A percentile compares a stretch with the other conserved stretches of the same genome.
These are phyloP conservation scores for Candida odintsovae DNA, from an alignment of 805 yeast genomes.

Conservation along the genomic window DNA sequence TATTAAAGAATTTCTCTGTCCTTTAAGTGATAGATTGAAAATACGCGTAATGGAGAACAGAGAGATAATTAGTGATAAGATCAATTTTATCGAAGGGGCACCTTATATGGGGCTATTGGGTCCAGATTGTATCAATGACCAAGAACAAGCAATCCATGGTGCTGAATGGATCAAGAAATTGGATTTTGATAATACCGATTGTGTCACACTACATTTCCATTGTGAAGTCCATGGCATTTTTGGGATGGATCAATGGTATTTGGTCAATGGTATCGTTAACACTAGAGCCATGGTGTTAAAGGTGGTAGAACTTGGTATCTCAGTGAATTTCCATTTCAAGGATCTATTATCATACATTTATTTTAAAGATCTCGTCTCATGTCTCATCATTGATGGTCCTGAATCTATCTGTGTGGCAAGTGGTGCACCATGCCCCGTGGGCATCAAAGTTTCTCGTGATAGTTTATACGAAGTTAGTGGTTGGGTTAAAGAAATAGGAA, in stretches of 20 bases:
- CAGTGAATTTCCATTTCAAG: conserved; percentile 39
- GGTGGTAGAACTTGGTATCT: conserved; percentile 34
- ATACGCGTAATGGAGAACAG: background rate
- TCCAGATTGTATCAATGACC: background rate
- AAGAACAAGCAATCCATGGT: background rate
- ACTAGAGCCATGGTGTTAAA: conserved; percentile 35
- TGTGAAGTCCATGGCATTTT: background rate
- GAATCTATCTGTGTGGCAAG: conserved; percentile 11
- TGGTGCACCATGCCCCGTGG: background rate
- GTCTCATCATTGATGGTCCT: conserved; percentile 41
- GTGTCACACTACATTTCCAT: background rate
- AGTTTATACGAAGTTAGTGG: background rate
- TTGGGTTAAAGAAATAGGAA: background rate
- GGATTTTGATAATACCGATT: too few species aligned
- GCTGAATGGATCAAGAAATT: background rate
- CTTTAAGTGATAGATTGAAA: background rate
- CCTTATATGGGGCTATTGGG: background rate
- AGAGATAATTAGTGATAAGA: background rate
- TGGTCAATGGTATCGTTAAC: conserved; percentile 35
- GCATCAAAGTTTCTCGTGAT: background rate
- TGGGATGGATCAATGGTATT: conserved; percentile 3
- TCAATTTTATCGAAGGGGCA: background rate
- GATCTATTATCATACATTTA: conserved; percentile 49
- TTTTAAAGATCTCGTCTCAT: conserved; percentile 40
- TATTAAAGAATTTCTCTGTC: conserved; percentile 4